Base-by-base conservation (phyloP, 116 monocot species). In the Trichopus zeylanicus region DNA sequence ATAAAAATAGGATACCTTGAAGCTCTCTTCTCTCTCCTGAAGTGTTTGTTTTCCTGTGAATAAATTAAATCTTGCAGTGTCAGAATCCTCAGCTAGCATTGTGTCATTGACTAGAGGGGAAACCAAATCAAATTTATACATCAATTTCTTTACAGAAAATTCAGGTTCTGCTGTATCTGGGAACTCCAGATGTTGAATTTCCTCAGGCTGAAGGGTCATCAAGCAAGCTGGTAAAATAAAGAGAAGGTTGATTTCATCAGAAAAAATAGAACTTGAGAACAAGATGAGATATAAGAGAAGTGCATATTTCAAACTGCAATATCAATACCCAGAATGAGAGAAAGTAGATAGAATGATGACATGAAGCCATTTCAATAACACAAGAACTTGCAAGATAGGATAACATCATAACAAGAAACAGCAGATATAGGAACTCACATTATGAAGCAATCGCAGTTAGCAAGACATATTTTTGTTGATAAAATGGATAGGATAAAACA, bases 1-100 rank as follows among this genome's bases (percentile, higher is more conserved):
- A 8, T n/a, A 42, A n/a, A 3, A 42, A 42, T 42, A 42, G 0
- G 12, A 42, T 42, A 19, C 91, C 84, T 88, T 79, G 68, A 85
- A 91, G 64, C 87, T 85, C 66, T 87, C 85, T 76, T 91, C 88
- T 81, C 91, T 80, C 61, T 91, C 85, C 37, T 63, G 53, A 42
- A 88, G 68, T 26, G 91, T 78, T 58, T 87, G 98, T 63, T 73
- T 46, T 64, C 98, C 98, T 22, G 88, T 98, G 70, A 88, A 98
- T 22, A 78, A 73, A 70, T 91, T 88, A 55, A 98, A 91, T 59
- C 91, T 79, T 59, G 77, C 38, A 55, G 60, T 31, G 68, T 70
- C 73, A 46, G 53, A 54, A 15, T 70, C 30, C 26, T 72, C 53
- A 1, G 19, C 4, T 5, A 49, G 6, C 8, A 59, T 26, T 20